These are phyloP conservation scores for Incumbomyces lentus DNA, from an alignment of 2,329 filamentous ascomycete species.

Conservation along the genomic window DNA sequence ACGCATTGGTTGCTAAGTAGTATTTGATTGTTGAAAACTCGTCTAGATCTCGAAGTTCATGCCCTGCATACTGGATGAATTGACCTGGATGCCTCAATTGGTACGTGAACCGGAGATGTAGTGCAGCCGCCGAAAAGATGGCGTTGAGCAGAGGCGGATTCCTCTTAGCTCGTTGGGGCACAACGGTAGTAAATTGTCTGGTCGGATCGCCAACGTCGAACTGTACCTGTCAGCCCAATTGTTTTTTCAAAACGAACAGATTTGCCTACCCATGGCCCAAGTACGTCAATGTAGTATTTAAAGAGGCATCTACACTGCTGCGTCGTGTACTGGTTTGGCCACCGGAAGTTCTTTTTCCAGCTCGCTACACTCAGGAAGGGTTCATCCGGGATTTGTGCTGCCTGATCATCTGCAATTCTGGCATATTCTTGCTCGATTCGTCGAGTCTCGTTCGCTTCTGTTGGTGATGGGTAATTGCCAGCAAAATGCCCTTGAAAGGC, in stretches of 20 bases:
- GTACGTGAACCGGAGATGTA: slow-evolving; percentile 13
- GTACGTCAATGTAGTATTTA: slow-evolving; percentile 21
- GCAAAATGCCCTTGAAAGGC: not conserved
- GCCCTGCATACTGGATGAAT: slow-evolving; percentile 13
- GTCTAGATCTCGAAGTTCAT: slow-evolving; percentile 16
- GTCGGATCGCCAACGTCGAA: slow-evolving; percentile 20
- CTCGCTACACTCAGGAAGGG: slow-evolving; percentile 15
- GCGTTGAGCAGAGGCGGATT: slow-evolving; percentile 20
- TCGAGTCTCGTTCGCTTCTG: slow-evolving; percentile 13
- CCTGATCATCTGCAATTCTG: slow-evolving; percentile 16
- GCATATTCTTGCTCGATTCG: slow-evolving; percentile 18
- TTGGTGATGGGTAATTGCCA: slow-evolving; percentile 1
- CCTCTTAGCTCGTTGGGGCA: slow-evolving; percentile 18
- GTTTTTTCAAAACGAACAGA: not conserved
- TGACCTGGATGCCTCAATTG: slow-evolving; percentile 6
- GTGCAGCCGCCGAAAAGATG: slow-evolving; percentile 19
- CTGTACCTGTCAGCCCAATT: slow-evolving; percentile 8
- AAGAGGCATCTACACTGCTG: slow-evolving; percentile 21
- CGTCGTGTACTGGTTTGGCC: slow-evolving; percentile 20
- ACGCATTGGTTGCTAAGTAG: slow-evolving; percentile 22
- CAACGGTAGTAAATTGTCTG: slow-evolving; percentile 15
- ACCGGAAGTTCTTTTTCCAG: slow-evolving; percentile 20
- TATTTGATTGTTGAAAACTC: slow-evolving; percentile 22
- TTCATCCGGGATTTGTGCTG: slow-evolving; percentile 16
- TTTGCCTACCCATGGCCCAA: slow-evolving; percentile 18